Evolutionary conservation across 805 yeast genomes (phyloP).

Genomic region (Vanderwaltozyma yarrowii): DNA sequence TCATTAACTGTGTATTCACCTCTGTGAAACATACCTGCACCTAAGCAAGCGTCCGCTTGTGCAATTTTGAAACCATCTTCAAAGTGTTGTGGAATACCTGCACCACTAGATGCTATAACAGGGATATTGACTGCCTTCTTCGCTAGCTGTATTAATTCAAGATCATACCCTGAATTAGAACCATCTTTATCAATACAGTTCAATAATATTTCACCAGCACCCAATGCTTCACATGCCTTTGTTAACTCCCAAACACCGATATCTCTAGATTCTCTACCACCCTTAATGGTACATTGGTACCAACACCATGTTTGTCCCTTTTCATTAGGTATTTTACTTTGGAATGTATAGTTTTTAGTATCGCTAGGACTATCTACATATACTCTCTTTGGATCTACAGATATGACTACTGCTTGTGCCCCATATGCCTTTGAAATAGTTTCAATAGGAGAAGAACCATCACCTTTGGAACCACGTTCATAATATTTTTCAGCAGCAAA

Average conservation of each 20-base stretch:
- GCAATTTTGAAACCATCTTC: constrained; percentile 77
- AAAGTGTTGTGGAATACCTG: constrained; percentile 89
- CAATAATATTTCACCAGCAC: constrained; percentile 90
- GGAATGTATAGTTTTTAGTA: constrained; percentile 52
- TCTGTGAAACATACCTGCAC: constrained; percentile 98
- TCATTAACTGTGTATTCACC: constrained; percentile 82
- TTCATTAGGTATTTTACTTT: constrained; percentile 67
- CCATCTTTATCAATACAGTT: constrained; percentile 98
- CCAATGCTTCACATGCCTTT: constrained; percentile 79
- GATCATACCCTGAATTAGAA: constrained; percentile 85
- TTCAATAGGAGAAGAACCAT: constrained; percentile 84
- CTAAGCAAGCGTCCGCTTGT: constrained; percentile 89
- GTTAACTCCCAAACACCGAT: constrained; percentile 88
- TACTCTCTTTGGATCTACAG: constrained; percentile 92
- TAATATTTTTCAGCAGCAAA: constrained; percentile 77
- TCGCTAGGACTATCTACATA: constrained; percentile 52
- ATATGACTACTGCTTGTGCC: constrained; percentile 92
- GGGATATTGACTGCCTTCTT: constrained; percentile 76
- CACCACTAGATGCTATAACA: constrained; percentile 96
- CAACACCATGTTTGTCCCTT: constrained; percentile 82
- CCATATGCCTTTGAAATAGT: constrained; percentile 89
- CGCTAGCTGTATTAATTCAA: constrained; percentile 71
- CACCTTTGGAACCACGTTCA: constrained; percentile 42
- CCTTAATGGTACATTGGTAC: constrained; percentile 93
- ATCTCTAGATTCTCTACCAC: constrained; percentile 87